phyloP scores from a whole-genome alignment of 345 rosid species.

The Melaleuca quinquenervia region DNA sequence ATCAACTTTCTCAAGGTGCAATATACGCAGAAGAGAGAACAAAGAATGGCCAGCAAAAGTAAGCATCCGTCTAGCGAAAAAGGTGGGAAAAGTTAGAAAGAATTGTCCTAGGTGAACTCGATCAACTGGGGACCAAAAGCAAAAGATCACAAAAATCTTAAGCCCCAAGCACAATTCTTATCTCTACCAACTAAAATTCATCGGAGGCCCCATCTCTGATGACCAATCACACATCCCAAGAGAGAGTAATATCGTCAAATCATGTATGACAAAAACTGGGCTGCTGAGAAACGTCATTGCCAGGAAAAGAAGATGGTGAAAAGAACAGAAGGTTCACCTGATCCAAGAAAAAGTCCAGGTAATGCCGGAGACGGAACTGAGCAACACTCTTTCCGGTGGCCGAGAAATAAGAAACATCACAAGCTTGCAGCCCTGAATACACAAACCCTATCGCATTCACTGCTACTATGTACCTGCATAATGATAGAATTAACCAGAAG shows the following conservation, averaged over 20 bases:
- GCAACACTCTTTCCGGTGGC: slow-evolving; percentile 28
- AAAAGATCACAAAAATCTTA: background rate
- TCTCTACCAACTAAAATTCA: background rate
- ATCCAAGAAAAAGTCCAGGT: slow-evolving; percentile 60
- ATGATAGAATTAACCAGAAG: background rate
- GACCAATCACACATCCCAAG: background rate
- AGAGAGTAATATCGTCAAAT: background rate
- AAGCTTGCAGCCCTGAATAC: slow-evolving; percentile 61
- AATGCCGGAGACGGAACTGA: slow-evolving; percentile 32
- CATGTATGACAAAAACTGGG: background rate
- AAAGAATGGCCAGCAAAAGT: slow-evolving; percentile 2
- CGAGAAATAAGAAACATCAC: slow-evolving; percentile 40
- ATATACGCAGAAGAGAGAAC: background rate
- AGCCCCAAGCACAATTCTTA: background rate
- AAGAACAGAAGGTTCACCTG: slow-evolving; percentile 39
- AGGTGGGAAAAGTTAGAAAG: slow-evolving; percentile 4
- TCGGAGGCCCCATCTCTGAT: background rate
- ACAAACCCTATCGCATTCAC: slow-evolving; percentile 67
- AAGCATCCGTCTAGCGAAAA: background rate
- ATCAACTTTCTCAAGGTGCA: slow-evolving; percentile 4
- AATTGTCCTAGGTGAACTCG: background rate
- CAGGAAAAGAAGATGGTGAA: background rate
- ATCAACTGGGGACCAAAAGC: background rate
- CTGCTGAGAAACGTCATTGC: background rate
- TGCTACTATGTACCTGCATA: slow-evolving; percentile 64